Evolutionary conservation across 352 stramenopile genomes (phyloP).

Genomic region (Pythium plurisporium): DNA sequence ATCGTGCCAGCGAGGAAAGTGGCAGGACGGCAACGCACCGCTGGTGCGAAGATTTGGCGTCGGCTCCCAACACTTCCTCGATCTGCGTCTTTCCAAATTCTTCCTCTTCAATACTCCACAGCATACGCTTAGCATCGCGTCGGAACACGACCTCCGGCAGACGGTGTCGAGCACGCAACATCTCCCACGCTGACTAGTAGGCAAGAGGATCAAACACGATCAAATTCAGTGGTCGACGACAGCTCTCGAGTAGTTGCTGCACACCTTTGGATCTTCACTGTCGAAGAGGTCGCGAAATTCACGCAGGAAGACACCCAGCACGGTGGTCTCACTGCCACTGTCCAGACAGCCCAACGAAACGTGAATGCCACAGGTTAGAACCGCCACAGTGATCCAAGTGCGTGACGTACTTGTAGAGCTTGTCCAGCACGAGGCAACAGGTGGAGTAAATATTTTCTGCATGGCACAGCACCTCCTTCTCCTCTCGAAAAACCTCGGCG

Average conservation of each 20-base stretch:
- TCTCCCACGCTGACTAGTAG: slow-evolving; percentile 48
- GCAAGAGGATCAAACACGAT: background rate
- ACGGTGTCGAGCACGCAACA: slow-evolving; percentile 35
- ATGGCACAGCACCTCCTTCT: slow-evolving; percentile 62
- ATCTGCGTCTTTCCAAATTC: slow-evolving; percentile 51
- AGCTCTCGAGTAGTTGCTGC: background rate
- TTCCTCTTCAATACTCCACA: slow-evolving; percentile 45
- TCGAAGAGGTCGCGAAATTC: slow-evolving; percentile 51
- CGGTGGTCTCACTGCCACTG: slow-evolving; percentile 21
- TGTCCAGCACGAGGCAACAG: slow-evolving; percentile 39
- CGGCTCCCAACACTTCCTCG: slow-evolving; percentile 34
- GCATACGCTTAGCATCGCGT: slow-evolving; percentile 62
- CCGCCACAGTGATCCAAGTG: no score
- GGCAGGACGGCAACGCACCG: background rate
- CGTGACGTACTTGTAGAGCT: slow-evolving; percentile 41
- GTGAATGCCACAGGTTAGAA: no score
- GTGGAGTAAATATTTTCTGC: slow-evolving; percentile 51
- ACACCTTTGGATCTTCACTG: slow-evolving; percentile 50
- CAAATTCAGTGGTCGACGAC: no score
- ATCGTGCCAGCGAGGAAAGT: background rate
- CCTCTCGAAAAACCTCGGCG: slow-evolving; percentile 59
- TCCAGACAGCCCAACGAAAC: no score
- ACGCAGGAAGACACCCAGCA: slow-evolving; percentile 41
- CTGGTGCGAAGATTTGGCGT: background rate
- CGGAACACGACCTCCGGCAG: slow-evolving; percentile 45